Base-by-base conservation (phyloP, 2,329 filamentous ascomycete species). In the Alternaria atra region DNA sequence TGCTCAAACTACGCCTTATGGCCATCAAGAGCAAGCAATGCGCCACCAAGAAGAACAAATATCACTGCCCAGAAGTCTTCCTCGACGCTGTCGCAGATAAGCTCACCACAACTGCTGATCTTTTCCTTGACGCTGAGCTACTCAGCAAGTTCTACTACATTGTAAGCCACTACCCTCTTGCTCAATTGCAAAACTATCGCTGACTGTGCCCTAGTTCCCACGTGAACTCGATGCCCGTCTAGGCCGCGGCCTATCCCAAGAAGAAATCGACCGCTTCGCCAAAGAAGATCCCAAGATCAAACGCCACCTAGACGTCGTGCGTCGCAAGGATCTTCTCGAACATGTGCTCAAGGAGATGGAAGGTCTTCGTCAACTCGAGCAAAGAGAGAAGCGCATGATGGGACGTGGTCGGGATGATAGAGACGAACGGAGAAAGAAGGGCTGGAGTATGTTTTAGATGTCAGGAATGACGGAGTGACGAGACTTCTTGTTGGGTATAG, bases 121-220 rank as follows among this genome's bases (percentile, higher is more conserved):
- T 99, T 0, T 99, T 99, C 84, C 86, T 99, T 30, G 97, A 99
- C 73, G 95, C 98, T 10, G 96, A 99, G 81, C 86, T 99, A 20
- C 87, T 99, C 17, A 94, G 92, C 2, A 97, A 99, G 75, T 99
- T 98, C 78, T 97, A 97, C 82, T 97, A 97, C 81, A 93, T 95
- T 76, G 77, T 80, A 72, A 66, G 76, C 6, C 30, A 27, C 10
- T 15, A 15, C 10, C 17, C 7, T 5, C n/a, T 15, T 20, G 7
- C 27, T 37, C 8, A 12, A 2, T 6, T 12, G 17, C 20, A 20
- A 6, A 15, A n/a, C 13, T 20, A 9, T 13, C 6, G 7, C 42
- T 55, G 9, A 51, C 17, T 25, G 6, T n/a, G 17, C 2, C 10
- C 17, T 55, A 84, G 75, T 99, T 99, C 80, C 95, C 95, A 0